Evolutionary conservation across 768 basidiomycete genomes (phyloP).

Genomic region (Termitomyces heimii): DNA sequence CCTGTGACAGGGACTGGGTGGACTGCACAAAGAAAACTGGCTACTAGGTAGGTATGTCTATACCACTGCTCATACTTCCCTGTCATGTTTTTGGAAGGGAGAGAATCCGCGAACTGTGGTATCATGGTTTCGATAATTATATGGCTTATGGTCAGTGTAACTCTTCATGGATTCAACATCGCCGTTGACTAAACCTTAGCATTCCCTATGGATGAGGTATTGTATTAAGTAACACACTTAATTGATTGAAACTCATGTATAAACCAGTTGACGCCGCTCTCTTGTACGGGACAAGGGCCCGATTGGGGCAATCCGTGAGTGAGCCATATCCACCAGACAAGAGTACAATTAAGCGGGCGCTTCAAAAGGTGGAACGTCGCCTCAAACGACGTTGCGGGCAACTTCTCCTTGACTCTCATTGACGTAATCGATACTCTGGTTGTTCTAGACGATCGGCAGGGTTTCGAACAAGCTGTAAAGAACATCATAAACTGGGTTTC

Average conservation of each 20-base stretch:
- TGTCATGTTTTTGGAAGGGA: constrained; percentile 37
- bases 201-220: constrained; percentile 83
- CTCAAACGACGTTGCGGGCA: constrained; percentile 90
- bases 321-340: neutral
- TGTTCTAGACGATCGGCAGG: constrained; percentile 72
- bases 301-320: constrained; percentile 80
- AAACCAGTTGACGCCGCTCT: constrained; percentile 75
- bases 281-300: constrained; percentile 84
- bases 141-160: constrained; percentile 66
- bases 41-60: constrained; percentile 40
- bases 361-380: constrained; percentile 48
- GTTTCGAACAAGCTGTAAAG: constrained; percentile 81
- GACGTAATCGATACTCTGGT: constrained; percentile 86
- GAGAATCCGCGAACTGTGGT: constrained; percentile 73
- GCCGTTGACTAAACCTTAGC: constrained; percentile 36
- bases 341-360: neutral
- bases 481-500: constrained; percentile 78
- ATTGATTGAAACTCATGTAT: constrained; percentile 1
- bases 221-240: neutral
- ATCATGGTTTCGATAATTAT: constrained; percentile 86
- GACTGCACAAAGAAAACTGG: constrained; percentile 52
- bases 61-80: neutral
- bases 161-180: neutral
- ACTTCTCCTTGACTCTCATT: constrained; percentile 81
- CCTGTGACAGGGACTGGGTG: constrained; percentile 35